phyloP scores from a whole-genome alignment of 2,329 filamentous ascomycete species.

The Alternaria gansuensis region DNA sequence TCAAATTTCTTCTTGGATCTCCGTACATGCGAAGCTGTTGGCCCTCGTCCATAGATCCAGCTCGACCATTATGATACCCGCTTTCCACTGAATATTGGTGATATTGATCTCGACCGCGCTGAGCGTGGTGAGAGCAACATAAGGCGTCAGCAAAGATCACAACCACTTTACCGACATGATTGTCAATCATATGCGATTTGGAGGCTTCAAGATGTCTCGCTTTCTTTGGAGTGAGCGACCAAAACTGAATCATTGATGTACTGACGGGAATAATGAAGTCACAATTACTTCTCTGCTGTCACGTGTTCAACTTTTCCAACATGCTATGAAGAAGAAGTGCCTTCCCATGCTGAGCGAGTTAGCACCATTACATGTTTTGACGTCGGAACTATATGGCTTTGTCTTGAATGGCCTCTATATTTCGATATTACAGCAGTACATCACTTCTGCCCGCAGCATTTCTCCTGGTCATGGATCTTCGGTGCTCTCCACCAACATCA shows the following conservation, averaged over 20 bases:
- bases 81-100: constrained; percentile 75
- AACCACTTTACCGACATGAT: constrained; percentile 73
- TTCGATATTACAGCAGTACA: constrained; percentile 74
- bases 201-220: constrained; percentile 77
- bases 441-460: constrained; percentile 61
- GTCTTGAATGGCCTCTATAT: constrained; percentile 70
- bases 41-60: constrained; percentile 75
- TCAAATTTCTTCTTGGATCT: constrained; percentile 81
- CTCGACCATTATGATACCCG: constrained; percentile 78
- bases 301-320: constrained; percentile 74
- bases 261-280: constrained; percentile 35
- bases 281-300: constrained; percentile 68
- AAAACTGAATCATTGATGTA: constrained; percentile 63
- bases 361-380: constrained; percentile 70
- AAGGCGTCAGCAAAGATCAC: constrained; percentile 57
- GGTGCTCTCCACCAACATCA: constrained; percentile 79
- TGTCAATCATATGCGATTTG: constrained; percentile 73
- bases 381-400: constrained; percentile 71
- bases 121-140: constrained; percentile 41
- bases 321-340: constrained; percentile 71
- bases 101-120: constrained; percentile 64
- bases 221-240: constrained; percentile 74
- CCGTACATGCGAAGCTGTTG: constrained; percentile 76
- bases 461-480: constrained; percentile 73
- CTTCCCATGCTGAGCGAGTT: constrained; percentile 68